Base-by-base conservation (phyloP, 2,329 filamentous ascomycete species). In the Neopestalotiopsis sp. region DNA sequence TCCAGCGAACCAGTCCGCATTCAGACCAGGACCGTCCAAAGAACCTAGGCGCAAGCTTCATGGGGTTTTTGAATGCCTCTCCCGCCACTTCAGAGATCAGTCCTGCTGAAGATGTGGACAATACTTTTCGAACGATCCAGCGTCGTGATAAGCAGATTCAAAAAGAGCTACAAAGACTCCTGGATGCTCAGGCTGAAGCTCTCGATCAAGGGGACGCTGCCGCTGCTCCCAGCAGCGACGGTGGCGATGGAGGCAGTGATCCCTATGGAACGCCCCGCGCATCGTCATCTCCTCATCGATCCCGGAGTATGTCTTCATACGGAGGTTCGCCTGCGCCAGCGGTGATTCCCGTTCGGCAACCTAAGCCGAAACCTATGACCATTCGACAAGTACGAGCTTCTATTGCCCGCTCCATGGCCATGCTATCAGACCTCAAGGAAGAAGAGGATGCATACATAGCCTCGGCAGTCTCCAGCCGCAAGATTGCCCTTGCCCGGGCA, bases 371-470 rank as follows among this genome's bases (percentile, higher is more conserved):
- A 67, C 87, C 85, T 45, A 77, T 88, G 9, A 86, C 90, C 0
- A 82, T 94, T 14, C 84, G 85, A 34, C 85, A 86, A 20, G 91
- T 91, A 1, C 85, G 93, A n/a, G 84, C 85, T 34, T 91, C 90
- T 0, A 85, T 95, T 7, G 84, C 88, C 17, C 85, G 84, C 64
- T 86, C 88, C 63, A 92, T 95, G 77, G 82, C 85, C 3, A 88
- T 90, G 66, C 81, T 95, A 4, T 88, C 88, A 0, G 85, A 86
- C 9, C 81, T 95, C 32, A 94, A 94, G 76, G 82, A 83, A 3
- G 91, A 94, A 68, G 91, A 94, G 79, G 83, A 90, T n/a, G 83
- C 84, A 0, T 82, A 89, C 30, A 80, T 94, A 1, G 84, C 86
- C 3, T 80, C 83, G 1, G 88, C 91, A 2, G 77, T 92, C 45